Conservation (phyloP, 768 basidiomycete species). For the Trametes cingulata region DNA sequence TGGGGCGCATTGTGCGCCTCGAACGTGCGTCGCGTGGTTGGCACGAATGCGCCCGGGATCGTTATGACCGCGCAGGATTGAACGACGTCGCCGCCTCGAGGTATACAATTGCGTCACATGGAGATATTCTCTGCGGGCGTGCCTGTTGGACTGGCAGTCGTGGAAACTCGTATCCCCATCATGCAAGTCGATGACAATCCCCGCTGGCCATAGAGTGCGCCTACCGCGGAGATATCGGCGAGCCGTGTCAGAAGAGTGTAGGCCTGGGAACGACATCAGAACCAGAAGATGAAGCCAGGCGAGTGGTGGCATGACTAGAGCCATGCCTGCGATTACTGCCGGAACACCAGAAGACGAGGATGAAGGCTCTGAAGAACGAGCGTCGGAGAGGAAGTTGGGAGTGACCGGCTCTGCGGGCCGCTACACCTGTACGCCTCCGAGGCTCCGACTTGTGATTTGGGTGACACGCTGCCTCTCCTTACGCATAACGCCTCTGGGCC, state of each 20-base stretch:
- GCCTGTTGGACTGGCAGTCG: background rate
- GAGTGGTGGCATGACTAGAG: too few species aligned
- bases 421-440: background rate
- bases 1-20: slow-evolving; percentile 1
- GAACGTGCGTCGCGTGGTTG: slow-evolving; percentile 19
- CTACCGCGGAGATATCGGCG: too few species aligned
- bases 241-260: too few species aligned
- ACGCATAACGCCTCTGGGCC: background rate
- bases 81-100: background rate
- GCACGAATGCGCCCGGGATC: background rate
- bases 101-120: background rate
- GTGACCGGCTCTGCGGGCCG: background rate
- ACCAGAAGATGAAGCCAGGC: too few species aligned
- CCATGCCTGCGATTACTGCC: too few species aligned
- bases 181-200: too few species aligned
- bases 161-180: background rate
- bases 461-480: slow-evolving; percentile 5
- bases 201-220: too few species aligned
- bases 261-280: too few species aligned
- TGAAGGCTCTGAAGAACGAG: too few species aligned
- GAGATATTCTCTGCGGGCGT: background rate
- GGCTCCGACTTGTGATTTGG: too few species aligned
- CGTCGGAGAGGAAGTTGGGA: background rate
- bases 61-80: background rate
- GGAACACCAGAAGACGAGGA: too few species aligned